Percentiles rank a stretch among this genome's conserved stretches.
These are phyloP conservation scores for Buxus sempervirens DNA, from an alignment of 164 flowering plant genomes.

Conservation along the genomic window DNA sequence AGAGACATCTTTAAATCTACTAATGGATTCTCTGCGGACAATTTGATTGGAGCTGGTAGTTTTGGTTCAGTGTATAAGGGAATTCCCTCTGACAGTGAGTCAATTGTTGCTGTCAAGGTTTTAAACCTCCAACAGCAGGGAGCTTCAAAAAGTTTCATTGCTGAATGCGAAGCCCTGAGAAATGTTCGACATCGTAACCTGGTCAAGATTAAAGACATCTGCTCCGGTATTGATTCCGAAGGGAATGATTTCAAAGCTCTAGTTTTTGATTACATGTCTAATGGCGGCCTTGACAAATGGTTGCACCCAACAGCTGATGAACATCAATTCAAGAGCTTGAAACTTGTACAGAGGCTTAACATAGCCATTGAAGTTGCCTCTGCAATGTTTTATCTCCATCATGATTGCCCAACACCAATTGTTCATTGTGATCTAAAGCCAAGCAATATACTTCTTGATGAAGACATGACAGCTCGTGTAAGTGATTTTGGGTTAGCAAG, in stretches of 20 bases:
- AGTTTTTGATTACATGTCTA: constrained; percentile 5
- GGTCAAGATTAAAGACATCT: background rate
- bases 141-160: constrained; percentile 4
- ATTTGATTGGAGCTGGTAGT: constrained; percentile 5
- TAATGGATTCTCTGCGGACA: constrained; percentile 1
- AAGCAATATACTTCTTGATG: constrained; percentile 1
- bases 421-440: constrained; percentile 5
- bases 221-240: constrained; percentile 2
- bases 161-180: constrained; percentile 8
- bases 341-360: background rate
- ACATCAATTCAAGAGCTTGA: background rate
- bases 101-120: constrained; percentile 4
- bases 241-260: background rate
- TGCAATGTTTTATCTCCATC: constrained; percentile 9
- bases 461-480: constrained; percentile 6
- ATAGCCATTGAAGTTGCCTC: constrained; percentile 9
- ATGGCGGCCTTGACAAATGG: constrained; percentile 6
- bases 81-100: background rate
- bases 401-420: constrained; percentile 1
- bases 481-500: constrained; percentile 8
- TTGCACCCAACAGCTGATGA: background rate
- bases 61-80: constrained; percentile 2
- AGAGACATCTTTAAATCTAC: background rate
- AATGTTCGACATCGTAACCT: constrained; percentile 3
- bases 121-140: background rate